Base-by-base conservation (phyloP, 768 basidiomycete genomes). In the Tubosaeta sp. region DNA sequence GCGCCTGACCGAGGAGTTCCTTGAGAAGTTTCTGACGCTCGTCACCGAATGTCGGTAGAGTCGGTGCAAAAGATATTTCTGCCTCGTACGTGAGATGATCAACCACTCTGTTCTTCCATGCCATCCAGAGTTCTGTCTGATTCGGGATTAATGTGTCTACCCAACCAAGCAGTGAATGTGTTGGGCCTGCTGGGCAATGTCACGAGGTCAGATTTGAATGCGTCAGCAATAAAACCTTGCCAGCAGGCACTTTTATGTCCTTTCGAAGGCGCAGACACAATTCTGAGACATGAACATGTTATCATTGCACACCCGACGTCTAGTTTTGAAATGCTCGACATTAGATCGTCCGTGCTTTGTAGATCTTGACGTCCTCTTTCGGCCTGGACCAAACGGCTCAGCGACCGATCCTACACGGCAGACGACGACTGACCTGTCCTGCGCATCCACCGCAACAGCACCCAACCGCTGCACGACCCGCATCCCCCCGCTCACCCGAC, bases 401-500 rank as follows among this genome's bases (percentile, higher is more conserved):
- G 31, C 29, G 16, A 3, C 22, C 22, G 1, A 39, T 10, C 9
- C 4, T 16, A 40, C n/a, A 24, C 7, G 14, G 4, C 22, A 32
- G 5, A 4, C 9, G n/a, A 2, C 12, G 27, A 72, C 86, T 44
- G 45, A 88, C 94, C 81, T 77, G 66, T 97, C 94, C 60, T 97
- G 90, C 16, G 77, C 77, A 63, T 99, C 93, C 16, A 90, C 89
- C 3, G 82, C 86, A 3, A 97, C 94, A 1, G 94, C 86, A 32
- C 94, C 95, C 38, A 99, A 68, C 32, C 96, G 76, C 61, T 96
- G 90, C 16, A 96, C 80, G 9, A 97, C 94, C 31, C 88, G 78
- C 86, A 98, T 97, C 1, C 95, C 96, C 18, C 82, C 76, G 62
- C 79, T 83, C 7, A 99, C 92, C 7, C 96, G 83, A 1, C 96